phyloP scores from a whole-genome alignment of 1,139 yeast species.

The Yamadazyma blattariae region DNA sequence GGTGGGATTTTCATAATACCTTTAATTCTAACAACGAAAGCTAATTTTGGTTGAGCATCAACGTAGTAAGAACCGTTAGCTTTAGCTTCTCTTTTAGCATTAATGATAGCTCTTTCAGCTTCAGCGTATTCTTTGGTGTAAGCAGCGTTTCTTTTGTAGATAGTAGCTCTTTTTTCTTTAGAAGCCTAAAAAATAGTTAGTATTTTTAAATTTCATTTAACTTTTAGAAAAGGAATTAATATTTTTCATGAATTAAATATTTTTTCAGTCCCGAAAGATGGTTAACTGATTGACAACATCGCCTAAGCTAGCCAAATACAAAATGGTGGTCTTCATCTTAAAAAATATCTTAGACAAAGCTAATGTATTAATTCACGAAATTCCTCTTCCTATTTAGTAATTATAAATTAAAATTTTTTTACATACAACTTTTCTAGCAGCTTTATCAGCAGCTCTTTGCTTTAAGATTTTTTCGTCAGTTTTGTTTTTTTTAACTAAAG shows the following conservation, averaged over 20 bases:
- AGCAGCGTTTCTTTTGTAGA: conserved; percentile 97
- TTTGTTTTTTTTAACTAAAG: conserved; percentile 93
- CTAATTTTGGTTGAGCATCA: conserved; percentile 95
- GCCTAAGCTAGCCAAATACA: conserved; percentile 81
- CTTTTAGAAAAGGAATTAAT: too few species aligned
- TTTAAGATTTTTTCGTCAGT: conserved; percentile 84
- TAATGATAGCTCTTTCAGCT: conserved; percentile 89
- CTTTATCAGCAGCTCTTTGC: conserved; percentile 84
- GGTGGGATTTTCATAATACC: conserved; percentile 99
- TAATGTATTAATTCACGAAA: too few species aligned
- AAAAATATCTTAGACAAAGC: conserved; percentile 9
- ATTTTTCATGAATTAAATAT: too few species aligned
- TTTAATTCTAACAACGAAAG: conserved; percentile 98
- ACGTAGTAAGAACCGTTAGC: conserved; percentile 96
- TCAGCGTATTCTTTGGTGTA: conserved; percentile 96
- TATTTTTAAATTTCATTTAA: conserved; percentile 9
- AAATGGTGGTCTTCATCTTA: conserved; percentile 62
- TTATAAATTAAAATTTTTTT: conserved; percentile 10
- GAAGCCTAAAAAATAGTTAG: conserved; percentile 57
- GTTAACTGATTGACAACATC: conserved; percentile 93
- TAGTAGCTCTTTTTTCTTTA: conserved; percentile 92
- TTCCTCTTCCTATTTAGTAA: not conserved
- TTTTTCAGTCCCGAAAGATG: conserved; percentile 99
- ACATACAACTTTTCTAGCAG: conserved; percentile 89
- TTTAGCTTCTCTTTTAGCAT: conserved; percentile 95